These are phyloP conservation scores for Singerocomus inundabilis DNA, from an alignment of 1,284 basidiomycete species.

Conservation along the genomic window DNA sequence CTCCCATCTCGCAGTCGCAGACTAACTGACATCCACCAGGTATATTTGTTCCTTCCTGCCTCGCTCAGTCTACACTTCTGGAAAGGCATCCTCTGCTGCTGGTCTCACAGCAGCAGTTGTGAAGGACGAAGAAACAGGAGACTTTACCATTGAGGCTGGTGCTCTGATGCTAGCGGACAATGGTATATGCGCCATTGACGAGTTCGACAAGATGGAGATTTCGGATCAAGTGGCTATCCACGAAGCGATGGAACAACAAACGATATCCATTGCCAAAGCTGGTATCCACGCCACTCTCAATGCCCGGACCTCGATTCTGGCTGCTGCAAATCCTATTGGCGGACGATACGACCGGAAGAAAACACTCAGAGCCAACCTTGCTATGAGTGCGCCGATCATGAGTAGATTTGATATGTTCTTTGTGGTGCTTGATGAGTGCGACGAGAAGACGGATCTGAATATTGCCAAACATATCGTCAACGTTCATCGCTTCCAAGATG, in stretches of 20 bases:
- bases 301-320: slow-evolving; percentile 95
- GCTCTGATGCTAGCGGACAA: slow-evolving; percentile 99
- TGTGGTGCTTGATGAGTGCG: slow-evolving; percentile 97
- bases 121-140: slow-evolving; percentile 97
- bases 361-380: slow-evolving; percentile 91
- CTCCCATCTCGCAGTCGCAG: background rate
- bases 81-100: slow-evolving; percentile 97
- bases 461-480: slow-evolving; percentile 98
- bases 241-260: slow-evolving; percentile 99
- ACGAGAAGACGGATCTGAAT: slow-evolving; percentile 89
- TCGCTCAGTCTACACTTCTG: slow-evolving; percentile 97
- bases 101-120: slow-evolving; percentile 99
- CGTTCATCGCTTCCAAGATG: slow-evolving; percentile 94
- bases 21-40: slow-evolving; percentile 42
- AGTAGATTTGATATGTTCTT: slow-evolving; percentile 99
- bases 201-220: slow-evolving; percentile 99
- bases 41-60: slow-evolving; percentile 99
- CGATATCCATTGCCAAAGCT: slow-evolving; percentile 98
- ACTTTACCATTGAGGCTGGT: slow-evolving; percentile 99
- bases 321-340: slow-evolving; percentile 96
- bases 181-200: slow-evolving; percentile 99
- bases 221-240: slow-evolving; percentile 99
- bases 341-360: slow-evolving; percentile 97
- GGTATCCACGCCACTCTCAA: slow-evolving; percentile 99
- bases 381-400: slow-evolving; percentile 99